A percentile compares a stretch with the other conserved stretches of the same genome.
phyloP scores from a whole-genome alignment of 805 yeast species.

The Wickerhamomyces silvicola region DNA sequence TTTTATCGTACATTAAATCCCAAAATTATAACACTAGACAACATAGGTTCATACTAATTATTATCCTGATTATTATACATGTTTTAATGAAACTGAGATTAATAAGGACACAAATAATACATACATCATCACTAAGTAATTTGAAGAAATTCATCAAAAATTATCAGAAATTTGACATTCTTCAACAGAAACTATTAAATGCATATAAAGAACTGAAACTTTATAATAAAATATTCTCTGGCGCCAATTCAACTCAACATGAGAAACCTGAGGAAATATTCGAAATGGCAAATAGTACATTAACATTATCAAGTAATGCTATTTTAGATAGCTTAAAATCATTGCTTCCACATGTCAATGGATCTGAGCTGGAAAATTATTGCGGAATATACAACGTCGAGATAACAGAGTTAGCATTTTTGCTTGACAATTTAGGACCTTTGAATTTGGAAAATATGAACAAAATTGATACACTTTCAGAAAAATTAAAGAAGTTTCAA shows the following conservation, averaged over 20 bases:
- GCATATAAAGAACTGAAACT: slow-evolving; percentile 25
- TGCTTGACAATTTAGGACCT: slow-evolving; percentile 3
- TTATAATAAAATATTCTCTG: slow-evolving; percentile 13
- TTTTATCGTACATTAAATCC: no score
- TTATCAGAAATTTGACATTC: slow-evolving; percentile 22
- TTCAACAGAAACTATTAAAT: slow-evolving; percentile 21
- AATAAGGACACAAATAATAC: no score
- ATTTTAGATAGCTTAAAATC: slow-evolving; percentile 19
- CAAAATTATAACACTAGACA: neutral
- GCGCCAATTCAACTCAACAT: neutral
- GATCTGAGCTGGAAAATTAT: slow-evolving; percentile 32
- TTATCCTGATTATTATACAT: no score
- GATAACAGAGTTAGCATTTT: slow-evolving; percentile 23
- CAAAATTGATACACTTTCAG: slow-evolving; percentile 21
- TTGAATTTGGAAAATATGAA: slow-evolving; percentile 6
- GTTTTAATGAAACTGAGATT: no score
- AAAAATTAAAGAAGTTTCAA: slow-evolving; percentile 29
- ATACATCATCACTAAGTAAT: slow-evolving; percentile 10
- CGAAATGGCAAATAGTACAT: slow-evolving; percentile 23
- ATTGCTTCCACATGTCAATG: slow-evolving; percentile 25
- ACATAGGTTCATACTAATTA: no score
- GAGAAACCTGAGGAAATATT: slow-evolving; percentile 6
- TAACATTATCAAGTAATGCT: slow-evolving; percentile 28
- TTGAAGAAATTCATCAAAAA: slow-evolving; percentile 13
- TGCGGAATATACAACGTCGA: slow-evolving; percentile 37